A percentile compares a stretch with the other conserved stretches of the same genome.
Evolutionary conservation across 2,329 filamentous ascomycete genomes (phyloP).

Genomic region (Fusarium multiceps): DNA sequence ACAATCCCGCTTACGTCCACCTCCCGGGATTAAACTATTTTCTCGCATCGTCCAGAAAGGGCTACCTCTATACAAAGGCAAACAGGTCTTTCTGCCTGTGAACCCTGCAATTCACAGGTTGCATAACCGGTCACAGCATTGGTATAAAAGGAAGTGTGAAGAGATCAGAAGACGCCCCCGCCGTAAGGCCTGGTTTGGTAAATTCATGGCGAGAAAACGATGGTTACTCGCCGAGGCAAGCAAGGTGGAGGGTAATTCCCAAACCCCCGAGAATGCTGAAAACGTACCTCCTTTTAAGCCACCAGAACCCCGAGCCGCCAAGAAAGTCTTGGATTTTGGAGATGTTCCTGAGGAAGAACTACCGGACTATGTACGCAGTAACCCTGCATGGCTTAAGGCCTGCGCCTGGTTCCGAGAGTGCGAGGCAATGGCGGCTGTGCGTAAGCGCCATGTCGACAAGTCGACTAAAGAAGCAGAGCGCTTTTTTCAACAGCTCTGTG

Average conservation of each 20-base stretch:
- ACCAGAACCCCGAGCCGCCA: conserved; percentile 47
- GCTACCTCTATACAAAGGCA: conserved; percentile 34
- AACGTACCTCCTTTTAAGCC: conserved; percentile 36
- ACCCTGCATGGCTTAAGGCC: conserved; percentile 59
- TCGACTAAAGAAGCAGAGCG: conserved; percentile 40
- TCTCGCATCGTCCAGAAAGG: conserved; percentile 6
- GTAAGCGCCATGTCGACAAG: conserved; percentile 23
- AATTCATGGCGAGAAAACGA: conserved; percentile 54
- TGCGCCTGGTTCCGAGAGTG: conserved; percentile 52
- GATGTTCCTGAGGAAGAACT: conserved; percentile 54
- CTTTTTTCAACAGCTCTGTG: conserved; percentile 33
- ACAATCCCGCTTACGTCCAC: conserved; percentile 46
- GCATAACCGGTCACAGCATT: conserved; percentile 56
- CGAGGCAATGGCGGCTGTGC: conserved; percentile 32
- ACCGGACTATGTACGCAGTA: conserved; percentile 57
- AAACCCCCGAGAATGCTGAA: conserved; percentile 18
- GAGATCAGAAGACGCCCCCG: conserved; percentile 63
- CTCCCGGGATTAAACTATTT: conserved; percentile 34
- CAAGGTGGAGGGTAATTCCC: conserved; percentile 21
- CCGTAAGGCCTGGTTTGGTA: conserved; percentile 64
- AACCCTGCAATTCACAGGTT: conserved; percentile 64
- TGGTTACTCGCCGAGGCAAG: conserved; percentile 45
- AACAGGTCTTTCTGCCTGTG: conserved; percentile 57
- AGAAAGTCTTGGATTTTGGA: conserved; percentile 51
- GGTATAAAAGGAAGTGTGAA: conserved; percentile 59